A percentile compares a stretch with the other conserved stretches of the same genome.
Evolutionary conservation across 2,329 filamentous ascomycete genomes (phyloP).

Genomic region (Colletotrichum horii): DNA sequence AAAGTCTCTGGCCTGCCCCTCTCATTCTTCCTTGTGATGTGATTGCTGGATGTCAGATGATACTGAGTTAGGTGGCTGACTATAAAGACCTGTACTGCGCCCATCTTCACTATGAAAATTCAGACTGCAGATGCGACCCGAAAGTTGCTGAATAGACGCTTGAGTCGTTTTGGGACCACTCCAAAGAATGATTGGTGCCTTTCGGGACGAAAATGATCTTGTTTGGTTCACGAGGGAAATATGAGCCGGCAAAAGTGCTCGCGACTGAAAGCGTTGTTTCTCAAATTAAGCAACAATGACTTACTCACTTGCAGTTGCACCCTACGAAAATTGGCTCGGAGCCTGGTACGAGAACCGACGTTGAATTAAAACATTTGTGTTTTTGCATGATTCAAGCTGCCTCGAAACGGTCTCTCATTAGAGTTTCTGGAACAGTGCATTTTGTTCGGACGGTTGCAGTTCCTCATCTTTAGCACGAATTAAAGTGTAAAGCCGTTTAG

Average conservation of each 20-base stretch:
- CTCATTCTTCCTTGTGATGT: too few relatives aligned
- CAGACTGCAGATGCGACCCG: neutral
- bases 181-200: neutral
- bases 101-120: rapidly evolving
- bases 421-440: neutral
- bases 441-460: neutral
- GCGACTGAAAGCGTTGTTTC: neutral
- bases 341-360: neutral
- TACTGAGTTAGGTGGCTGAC: neutral
- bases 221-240: neutral
- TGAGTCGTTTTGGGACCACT: rapidly evolving
- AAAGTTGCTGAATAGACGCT: neutral
- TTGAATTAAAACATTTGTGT: neutral
- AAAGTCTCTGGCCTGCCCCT: neutral
- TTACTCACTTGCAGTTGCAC: neutral
- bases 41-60: neutral
- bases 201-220: neutral
- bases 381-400: neutral
- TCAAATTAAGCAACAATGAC: neutral
- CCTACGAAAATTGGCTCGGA: rapidly evolving
- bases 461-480: too few relatives aligned
- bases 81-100: rapidly evolving
- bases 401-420: neutral
- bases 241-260: too few relatives aligned
- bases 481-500: rapidly evolving